Conservation (phyloP, 2,329 filamentous ascomycete genomes). For the Pseudogymnoascus pannorum region DNA sequence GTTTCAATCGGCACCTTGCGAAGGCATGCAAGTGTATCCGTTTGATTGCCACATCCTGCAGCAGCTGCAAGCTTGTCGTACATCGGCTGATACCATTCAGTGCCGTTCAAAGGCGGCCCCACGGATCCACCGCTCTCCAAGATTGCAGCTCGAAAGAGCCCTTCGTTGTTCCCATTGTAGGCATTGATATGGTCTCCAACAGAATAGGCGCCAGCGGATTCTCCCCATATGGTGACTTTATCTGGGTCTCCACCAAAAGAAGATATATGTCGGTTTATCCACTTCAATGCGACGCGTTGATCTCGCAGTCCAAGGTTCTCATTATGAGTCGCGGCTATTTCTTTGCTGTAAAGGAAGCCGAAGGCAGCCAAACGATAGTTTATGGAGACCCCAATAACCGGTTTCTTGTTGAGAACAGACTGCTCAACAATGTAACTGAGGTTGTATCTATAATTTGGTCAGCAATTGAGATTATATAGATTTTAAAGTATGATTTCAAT, state of each 20-base stretch:
- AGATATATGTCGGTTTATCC: slow-evolving; percentile 51
- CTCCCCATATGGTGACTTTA: slow-evolving; percentile 39
- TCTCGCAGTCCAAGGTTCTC: slow-evolving; percentile 58
- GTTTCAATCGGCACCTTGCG: slow-evolving; percentile 19
- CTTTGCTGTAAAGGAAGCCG: slow-evolving; percentile 56
- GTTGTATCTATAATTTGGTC: slow-evolving; percentile 47
- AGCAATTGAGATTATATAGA: slow-evolving; percentile 15
- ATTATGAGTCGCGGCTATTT: slow-evolving; percentile 44
- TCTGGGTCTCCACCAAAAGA: slow-evolving; percentile 37
- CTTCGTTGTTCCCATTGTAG: slow-evolving; percentile 48
- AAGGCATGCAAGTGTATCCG: slow-evolving; percentile 22
- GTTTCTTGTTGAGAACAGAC: slow-evolving; percentile 28
- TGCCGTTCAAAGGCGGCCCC: slow-evolving; percentile 19
- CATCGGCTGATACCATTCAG: slow-evolving; percentile 29
- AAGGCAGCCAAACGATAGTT: slow-evolving; percentile 58
- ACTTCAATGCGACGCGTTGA: slow-evolving; percentile 49
- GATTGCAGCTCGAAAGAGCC: slow-evolving; percentile 47
- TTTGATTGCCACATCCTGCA: slow-evolving; percentile 23
- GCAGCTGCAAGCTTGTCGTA: slow-evolving; percentile 31
- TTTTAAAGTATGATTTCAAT: slow-evolving; percentile 22
- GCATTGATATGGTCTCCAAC: slow-evolving; percentile 49
- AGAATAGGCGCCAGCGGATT: slow-evolving; percentile 36
- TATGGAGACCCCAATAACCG: slow-evolving; percentile 44
- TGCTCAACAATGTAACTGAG: slow-evolving; percentile 47
- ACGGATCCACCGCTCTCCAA: slow-evolving; percentile 41